Evolutionary conservation across 768 basidiomycete species (phyloP), one percentile per base, ranked within the genome.

Genomic region (Termitomyces sp.): DNA sequence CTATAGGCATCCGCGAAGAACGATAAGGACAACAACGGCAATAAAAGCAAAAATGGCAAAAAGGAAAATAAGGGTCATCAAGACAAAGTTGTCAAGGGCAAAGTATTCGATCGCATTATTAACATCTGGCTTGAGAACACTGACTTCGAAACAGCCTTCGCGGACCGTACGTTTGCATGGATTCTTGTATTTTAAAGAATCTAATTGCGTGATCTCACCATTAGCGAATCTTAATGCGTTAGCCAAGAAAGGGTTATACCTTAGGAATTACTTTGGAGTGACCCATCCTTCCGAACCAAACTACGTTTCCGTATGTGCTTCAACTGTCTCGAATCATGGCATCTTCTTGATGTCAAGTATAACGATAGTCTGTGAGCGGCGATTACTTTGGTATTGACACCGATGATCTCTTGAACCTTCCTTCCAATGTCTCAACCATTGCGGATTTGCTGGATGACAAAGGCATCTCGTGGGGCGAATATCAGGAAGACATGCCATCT

Each of bases 261-360:
- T 81, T n/a, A 65, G 56, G 43, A 75, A 73, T 47, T 82, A 73
- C 62, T 81, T 77, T 55, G 76, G 67, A 3, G 57, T 82, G 38
- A 81, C 80, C 26, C 82, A 83, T 61, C 81, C 83, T 3, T 84
- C 83, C 1, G 71, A 87, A 64, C 84, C 85, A 32, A 86, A 87
- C 67, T 85, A 76, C 49, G 60, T 78, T 49, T 75, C 81, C 11
- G 52, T 53, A 51, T n/a, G 54, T 38, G 17, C 40, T 41, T 22
- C 4, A 21, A 19, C 7, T 17, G 65, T 70, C 1, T 22, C 14
- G 41, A 30, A 45, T 82, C 5, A 21, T 12, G 22, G 3, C 21
- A 34, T 19, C 10, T 0, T 12, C 6, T n/a, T 24, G 19, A 54
- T 22, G 22, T 35, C 24, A 37, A 15, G 11, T 35, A 28, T 9